Conservation (phyloP, 345 rosid genomes). For the Toxicodendron radicans region DNA sequence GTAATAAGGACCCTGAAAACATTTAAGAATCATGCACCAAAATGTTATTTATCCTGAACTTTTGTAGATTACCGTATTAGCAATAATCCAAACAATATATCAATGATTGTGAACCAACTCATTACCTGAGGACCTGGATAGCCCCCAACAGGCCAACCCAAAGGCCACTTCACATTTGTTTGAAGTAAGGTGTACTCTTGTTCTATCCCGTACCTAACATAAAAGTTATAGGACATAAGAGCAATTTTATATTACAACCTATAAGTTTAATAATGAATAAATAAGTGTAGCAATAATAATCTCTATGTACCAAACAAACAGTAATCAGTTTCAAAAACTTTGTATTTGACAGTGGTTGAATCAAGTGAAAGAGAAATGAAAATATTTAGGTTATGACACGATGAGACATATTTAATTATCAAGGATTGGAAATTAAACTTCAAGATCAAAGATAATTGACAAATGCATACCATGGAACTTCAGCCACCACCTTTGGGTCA, state of each 20-base stretch:
- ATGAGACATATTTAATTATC: not conserved
- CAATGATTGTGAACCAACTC: not conserved
- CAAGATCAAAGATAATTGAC: not conserved
- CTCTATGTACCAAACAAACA: not conserved
- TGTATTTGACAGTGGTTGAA: too few relatives aligned
- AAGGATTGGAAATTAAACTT: conserved; percentile 12
- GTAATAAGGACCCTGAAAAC: conserved; percentile 88
- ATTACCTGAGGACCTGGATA: conserved; percentile 97
- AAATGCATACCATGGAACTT: conserved; percentile 73
- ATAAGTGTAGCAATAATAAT: conserved; percentile 1
- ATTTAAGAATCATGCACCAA: conserved; percentile 1
- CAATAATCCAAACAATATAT: not conserved
- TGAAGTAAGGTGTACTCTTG: conserved; percentile 98
- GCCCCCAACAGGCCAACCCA: conserved; percentile 99
- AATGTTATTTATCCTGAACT: not conserved
- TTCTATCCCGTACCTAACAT: conserved; percentile 84
- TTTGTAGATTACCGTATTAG: not conserved
- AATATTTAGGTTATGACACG: not conserved
- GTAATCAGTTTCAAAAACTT: too few relatives aligned
- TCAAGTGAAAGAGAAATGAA: not conserved
- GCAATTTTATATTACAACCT: not conserved
- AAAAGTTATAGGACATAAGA: conserved; percentile 3
- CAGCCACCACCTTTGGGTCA: conserved; percentile 59
- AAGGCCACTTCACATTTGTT: conserved; percentile 85
- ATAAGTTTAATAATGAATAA: not conserved